Evolutionary conservation across 306 rosid genomes (phyloP).

Genomic region (Medicago lupulina): DNA sequence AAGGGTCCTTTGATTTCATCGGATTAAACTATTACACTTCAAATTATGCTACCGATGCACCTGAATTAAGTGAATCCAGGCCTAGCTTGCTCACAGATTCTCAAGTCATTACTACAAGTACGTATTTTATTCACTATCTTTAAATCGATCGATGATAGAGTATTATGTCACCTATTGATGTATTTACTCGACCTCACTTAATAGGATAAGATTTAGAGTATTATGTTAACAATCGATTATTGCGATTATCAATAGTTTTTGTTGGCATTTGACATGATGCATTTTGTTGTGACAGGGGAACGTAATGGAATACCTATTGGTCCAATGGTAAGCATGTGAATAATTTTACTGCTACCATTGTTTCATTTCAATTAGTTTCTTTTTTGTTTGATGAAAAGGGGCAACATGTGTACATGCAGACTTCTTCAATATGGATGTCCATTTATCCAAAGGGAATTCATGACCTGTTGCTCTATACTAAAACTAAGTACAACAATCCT

Average conservation of each 20-base stretch:
- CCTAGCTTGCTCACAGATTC: constrained; percentile 46
- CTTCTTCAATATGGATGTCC: constrained; percentile 51
- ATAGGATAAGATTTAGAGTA: too few species aligned
- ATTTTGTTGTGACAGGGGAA: constrained; percentile 37
- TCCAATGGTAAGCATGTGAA: constrained; percentile 31
- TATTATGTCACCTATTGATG: not conserved
- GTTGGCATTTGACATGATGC: not conserved
- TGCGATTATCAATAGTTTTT: not conserved
- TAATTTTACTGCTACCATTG: not conserved
- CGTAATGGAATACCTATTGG: constrained; percentile 46
- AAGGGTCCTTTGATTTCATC: constrained; percentile 42
- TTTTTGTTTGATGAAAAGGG: not conserved
- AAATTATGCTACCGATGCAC: constrained; percentile 31
- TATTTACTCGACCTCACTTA: not conserved
- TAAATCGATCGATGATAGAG: not conserved
- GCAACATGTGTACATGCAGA: constrained; percentile 31
- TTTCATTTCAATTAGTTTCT: constrained; percentile 20
- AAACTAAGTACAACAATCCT: constrained; percentile 38
- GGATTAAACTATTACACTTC: constrained; percentile 47
- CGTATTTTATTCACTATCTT: not conserved
- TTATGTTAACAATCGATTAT: not conserved
- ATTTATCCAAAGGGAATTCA: constrained; percentile 58
- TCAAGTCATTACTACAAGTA: constrained; percentile 26
- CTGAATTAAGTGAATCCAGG: constrained; percentile 24
- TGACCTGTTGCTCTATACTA: constrained; percentile 44